Percentiles rank a stretch among this genome's conserved stretches.
phyloP scores from a whole-genome alignment of 208 protist species.

The Vickermania ingenoplastis region DNA sequence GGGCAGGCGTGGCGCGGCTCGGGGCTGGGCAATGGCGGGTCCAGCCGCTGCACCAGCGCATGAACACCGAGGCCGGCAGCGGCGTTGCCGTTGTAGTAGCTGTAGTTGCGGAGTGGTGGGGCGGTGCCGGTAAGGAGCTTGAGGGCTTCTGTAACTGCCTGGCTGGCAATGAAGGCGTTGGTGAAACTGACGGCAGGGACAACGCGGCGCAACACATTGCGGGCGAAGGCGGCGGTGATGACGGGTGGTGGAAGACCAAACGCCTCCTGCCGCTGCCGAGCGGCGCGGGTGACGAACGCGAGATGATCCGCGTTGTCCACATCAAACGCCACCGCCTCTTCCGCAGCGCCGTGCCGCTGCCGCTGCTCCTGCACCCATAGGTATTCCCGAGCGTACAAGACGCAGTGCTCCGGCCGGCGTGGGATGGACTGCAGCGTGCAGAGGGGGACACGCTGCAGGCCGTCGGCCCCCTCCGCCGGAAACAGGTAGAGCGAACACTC shows the following conservation, averaged over 20 bases:
- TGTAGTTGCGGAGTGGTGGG: slow-evolving; percentile 86
- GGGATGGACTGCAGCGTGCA: slow-evolving; percentile 95
- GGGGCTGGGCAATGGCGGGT: not conserved
- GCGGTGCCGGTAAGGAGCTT: slow-evolving; percentile 86
- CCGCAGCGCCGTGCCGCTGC: not conserved
- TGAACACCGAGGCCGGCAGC: slow-evolving; percentile 7
- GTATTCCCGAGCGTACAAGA: slow-evolving; percentile 88
- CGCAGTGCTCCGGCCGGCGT: slow-evolving; percentile 94
- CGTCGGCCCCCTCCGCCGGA: slow-evolving; percentile 11
- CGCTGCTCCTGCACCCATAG: slow-evolving; percentile 37
- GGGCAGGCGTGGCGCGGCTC: slow-evolving; percentile 14
- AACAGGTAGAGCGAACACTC: slow-evolving; percentile 91
- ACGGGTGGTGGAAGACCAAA: slow-evolving; percentile 89
- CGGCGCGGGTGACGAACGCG: slow-evolving; percentile 71
- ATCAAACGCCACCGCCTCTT: slow-evolving; percentile 27
- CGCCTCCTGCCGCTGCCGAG: slow-evolving; percentile 70
- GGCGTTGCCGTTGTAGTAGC: slow-evolving; percentile 85
- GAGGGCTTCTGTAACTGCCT: slow-evolving; percentile 89
- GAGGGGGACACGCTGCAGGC: slow-evolving; percentile 58
- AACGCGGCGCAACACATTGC: slow-evolving; percentile 97
- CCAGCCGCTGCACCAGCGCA: not conserved
- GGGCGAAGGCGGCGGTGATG: slow-evolving; percentile 80
- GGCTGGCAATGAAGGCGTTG: slow-evolving; percentile 94
- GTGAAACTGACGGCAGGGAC: slow-evolving; percentile 98
- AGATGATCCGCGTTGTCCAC: slow-evolving; percentile 89